Evolutionary conservation across 331 rosid species (phyloP), one percentile per base, ranked within the genome.

Genomic region (Ulmus americana): DNA sequence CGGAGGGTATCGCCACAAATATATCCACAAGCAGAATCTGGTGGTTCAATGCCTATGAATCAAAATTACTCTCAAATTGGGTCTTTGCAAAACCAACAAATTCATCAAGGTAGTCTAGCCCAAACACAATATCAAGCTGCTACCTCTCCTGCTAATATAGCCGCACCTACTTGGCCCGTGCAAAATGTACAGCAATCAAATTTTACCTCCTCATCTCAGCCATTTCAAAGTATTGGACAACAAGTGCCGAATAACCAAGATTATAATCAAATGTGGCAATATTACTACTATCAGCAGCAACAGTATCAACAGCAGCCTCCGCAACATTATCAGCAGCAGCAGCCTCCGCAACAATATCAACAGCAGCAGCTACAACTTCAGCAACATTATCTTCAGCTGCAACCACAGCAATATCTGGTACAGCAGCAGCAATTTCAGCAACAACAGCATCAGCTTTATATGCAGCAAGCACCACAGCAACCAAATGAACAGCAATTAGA

Each of bases 221-320:
- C 81, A 63, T 47, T 73, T 60, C 83, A 80, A 69, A 82, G 82
- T 16, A 65, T 62, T 61, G 87, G 56, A 56, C 88, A 86, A 67
- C 79, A 82, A 55, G 88, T 78, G 82, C 91, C 81, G 69, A 88
- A 72, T 59, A 75, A 59, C 48, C 86, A 85, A 75, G 77, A 80
- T 43, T 86, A 84, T 73, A 78, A 80, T 68, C 94, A 84, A 72
- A 83, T 83, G 82, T 92, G 89, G 95, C 96, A 85, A 59, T 73
- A 85, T 50, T 92, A 86, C 79, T 88, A 88, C 75, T 81, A 82
- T 84, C 95, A 91, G 60, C 97, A 85, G 70, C 88, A 77, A 46
- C 83, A 71, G 47, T 77, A 70, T 35, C 82, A 73, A n/a, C 79
- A 58, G 46, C 70, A 38, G 0, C 70, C 28, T 8, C 65, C 58